Evolutionary conservation across 345 rosid species (phyloP).

Genomic region (Citrus unshiu): DNA sequence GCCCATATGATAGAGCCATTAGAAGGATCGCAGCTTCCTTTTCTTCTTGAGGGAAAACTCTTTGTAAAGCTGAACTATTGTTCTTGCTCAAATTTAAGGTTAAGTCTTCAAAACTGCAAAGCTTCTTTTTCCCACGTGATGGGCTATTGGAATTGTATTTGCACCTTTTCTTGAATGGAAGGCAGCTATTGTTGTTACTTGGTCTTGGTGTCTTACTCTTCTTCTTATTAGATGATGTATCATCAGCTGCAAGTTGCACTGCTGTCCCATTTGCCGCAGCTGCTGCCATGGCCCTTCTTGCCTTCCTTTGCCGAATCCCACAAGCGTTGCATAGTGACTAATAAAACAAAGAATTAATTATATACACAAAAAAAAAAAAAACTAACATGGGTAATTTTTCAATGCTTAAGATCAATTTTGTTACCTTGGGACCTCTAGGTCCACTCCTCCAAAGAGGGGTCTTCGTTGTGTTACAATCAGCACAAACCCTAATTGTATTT

Average conservation of each 20-base stretch:
- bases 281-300: conserved; percentile 63
- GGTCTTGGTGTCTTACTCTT: conserved; percentile 33
- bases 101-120: conserved; percentile 68
- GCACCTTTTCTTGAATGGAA: conserved; percentile 43
- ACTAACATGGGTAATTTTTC: no score
- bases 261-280: conserved; percentile 34
- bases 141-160: conserved; percentile 17
- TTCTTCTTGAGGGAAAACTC: conserved; percentile 91
- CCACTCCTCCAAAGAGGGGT: conserved; percentile 99
- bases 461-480: conserved; percentile 90
- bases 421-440: conserved; percentile 92
- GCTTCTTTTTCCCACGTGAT: conserved; percentile 32
- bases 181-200: conserved; percentile 12
- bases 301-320: conserved; percentile 91
- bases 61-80: conserved; percentile 48
- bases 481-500: conserved; percentile 60
- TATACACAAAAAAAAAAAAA: no score
- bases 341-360: not conserved
- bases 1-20: conserved; percentile 90
- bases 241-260: conserved; percentile 5
- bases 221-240: conserved; percentile 13
- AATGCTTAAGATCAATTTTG: not conserved
- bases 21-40: conserved; percentile 94
- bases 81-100: conserved; percentile 60
- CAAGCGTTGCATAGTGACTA: conserved; percentile 96